Base-by-base conservation (phyloP, 2,329 filamentous ascomycete genomes). In the Reticulascus tulasneorum region DNA sequence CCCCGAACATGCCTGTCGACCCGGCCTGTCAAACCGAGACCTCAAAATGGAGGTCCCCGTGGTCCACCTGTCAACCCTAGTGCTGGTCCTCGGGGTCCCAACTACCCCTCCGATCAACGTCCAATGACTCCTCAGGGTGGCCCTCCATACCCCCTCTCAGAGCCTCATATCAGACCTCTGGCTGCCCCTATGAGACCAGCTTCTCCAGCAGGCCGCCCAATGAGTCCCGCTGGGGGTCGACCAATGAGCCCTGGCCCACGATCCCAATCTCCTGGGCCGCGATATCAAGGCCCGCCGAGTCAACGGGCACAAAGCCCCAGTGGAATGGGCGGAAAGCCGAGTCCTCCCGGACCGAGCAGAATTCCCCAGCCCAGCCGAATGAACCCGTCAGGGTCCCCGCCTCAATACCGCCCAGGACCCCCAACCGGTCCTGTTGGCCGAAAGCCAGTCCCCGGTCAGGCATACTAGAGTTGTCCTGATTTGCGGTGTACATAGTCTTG, bases 1-100 rank as follows among this genome's bases (percentile, higher is more conserved):
- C 93, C 93, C 11, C 81, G 93, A 49, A 95, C 90, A 23, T 98
- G 93, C 65, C 74, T 98, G 32, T 97, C 93, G 11, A 86, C 88
- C 39, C 82, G 89, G 32, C 88, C 91, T 13, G 85, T 97, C 45
- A 96, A 94, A 70, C 87, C 90, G 29, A 84, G 89, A 29, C 69
- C 77, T 25, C 68, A 67, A 15, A 67, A 62, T 35, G 66, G 67
- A 21, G 68, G 67, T 33, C 71, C 71, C 34, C 67, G 69, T 42
- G 75, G 75, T 23, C 76, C 70, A 42, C 73, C 76, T 4, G 61
- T 79, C 33, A 77, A 73, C 44, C 62, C 67, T 12, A 55, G 48
- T 42, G 48, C 54, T 11, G 52, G 54, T 28, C 52, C 52, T 7
- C n/a, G n/a, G n/a, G 55, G 59, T 12, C 58, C 59, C 18, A 58